These are phyloP conservation scores for Collybia sp. DNA, from an alignment of 768 basidiomycete genomes.

Conservation along the genomic window DNA sequence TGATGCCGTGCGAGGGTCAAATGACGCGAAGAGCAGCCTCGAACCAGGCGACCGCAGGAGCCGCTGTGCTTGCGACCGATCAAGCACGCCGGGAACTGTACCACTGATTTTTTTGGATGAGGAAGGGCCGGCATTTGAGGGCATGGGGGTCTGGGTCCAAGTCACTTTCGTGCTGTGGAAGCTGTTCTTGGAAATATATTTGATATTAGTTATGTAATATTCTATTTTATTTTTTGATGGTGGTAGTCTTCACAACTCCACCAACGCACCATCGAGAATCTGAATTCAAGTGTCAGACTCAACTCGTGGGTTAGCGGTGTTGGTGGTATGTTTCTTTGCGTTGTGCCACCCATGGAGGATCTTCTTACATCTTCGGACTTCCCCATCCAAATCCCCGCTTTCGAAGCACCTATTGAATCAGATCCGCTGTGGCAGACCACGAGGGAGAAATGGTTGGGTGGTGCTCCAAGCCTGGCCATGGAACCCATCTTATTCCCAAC, in stretches of 20 bases:
- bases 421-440: conserved; percentile 46
- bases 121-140: too few species aligned
- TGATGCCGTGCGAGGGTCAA: conserved; percentile 65
- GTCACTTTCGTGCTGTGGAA: too few species aligned
- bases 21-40: conserved; percentile 67
- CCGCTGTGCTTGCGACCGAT: conserved; percentile 55
- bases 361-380: too few species aligned
- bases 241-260: conserved; percentile 65
- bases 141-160: too few species aligned
- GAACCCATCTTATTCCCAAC: conserved; percentile 57
- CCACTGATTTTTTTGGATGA: conserved; percentile 28
- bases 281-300: conserved; percentile 58
- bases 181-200: too few species aligned
- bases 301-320: conserved; percentile 49
- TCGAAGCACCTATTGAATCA: conserved; percentile 43
- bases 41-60: conserved; percentile 58
- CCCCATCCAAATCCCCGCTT: conserved; percentile 48
- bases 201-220: too few species aligned
- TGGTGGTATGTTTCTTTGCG: conserved; percentile 33
- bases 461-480: conserved; percentile 61
- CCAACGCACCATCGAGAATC: conserved; percentile 64
- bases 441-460: conserved; percentile 63
- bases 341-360: not conserved
- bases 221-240: too few species aligned
- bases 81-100: conserved; percentile 57